phyloP scores from a whole-genome alignment of 345 rosid species.

The Sapria himalayana region DNA sequence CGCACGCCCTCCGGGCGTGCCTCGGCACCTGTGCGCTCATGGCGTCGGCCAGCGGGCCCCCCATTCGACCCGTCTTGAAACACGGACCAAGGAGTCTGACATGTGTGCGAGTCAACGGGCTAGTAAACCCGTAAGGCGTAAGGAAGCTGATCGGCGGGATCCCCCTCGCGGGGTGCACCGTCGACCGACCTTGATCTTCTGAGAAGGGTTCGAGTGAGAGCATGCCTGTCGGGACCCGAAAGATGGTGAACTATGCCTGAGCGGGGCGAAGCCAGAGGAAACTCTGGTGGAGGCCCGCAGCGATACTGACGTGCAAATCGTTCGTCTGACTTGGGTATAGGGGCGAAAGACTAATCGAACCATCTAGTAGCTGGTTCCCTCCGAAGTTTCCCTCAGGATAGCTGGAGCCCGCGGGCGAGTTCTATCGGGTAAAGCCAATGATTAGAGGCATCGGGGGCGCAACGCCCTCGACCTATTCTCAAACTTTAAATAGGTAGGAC shows the following conservation, averaged over 20 bases:
- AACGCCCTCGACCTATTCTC: constrained; percentile 7
- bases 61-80: too few species aligned
- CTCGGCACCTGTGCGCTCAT: too few species aligned
- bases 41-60: too few species aligned
- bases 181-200: constrained; percentile 13
- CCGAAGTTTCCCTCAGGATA: constrained; percentile 31
- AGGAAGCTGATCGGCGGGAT: too few species aligned
- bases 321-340: constrained; percentile 37
- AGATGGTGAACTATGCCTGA: constrained; percentile 15
- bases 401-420: constrained; percentile 15
- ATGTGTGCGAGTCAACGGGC: too few species aligned
- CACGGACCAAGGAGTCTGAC: too few species aligned
- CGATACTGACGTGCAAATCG: constrained; percentile 29
- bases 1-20: too few species aligned
- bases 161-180: constrained; percentile 14
- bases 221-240: constrained; percentile 13
- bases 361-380: constrained; percentile 40
- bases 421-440: constrained; percentile 9
- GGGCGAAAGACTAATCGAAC: constrained; percentile 50
- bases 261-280: constrained; percentile 14
- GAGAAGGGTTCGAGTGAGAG: constrained; percentile 11
- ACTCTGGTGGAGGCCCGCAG: constrained; percentile 18
- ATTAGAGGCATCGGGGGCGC: constrained; percentile 3
- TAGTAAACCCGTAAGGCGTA: too few species aligned
- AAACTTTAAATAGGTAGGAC: constrained; percentile 7